Percentiles rank a stretch among this genome's conserved stretches.
phyloP scores from a whole-genome alignment of 306 rosid genomes.

The Echinosophora koreensis region DNA sequence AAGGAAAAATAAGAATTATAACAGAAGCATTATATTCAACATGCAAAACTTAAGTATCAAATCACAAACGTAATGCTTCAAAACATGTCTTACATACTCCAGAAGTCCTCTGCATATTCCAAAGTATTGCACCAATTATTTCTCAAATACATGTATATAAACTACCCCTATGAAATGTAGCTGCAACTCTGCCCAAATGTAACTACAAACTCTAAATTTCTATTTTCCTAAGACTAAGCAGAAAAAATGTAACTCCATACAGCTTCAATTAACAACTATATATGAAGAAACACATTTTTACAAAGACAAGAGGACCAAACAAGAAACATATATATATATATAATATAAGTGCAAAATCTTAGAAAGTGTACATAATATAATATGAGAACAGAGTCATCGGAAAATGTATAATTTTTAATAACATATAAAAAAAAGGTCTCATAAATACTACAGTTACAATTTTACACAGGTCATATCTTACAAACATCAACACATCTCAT shows the following conservation, averaged over 20 bases:
- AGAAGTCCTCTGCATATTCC: conserved; percentile 5
- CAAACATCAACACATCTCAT: conserved; percentile 1
- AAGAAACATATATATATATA: neutral
- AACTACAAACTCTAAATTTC: neutral
- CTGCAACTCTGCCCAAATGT: neutral
- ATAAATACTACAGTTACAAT: neutral
- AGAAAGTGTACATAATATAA: neutral
- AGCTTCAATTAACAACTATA: conserved; percentile 13
- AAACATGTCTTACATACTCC: conserved; percentile 13
- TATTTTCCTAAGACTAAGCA: neutral
- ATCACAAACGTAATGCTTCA: conserved; percentile 5
- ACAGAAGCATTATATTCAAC: neutral
- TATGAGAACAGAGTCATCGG: neutral
- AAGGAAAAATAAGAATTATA: neutral
- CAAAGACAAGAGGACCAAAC: neutral
- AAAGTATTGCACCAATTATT: conserved; percentile 15
- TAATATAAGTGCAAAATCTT: neutral
- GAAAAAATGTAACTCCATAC: conserved; percentile 9
- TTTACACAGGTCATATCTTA: neutral
- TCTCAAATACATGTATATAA: conserved; percentile 16
- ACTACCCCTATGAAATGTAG: conserved; percentile 2
- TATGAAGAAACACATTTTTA: neutral
- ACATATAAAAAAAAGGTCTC: neutral
- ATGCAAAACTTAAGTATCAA: neutral
- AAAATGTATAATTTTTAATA: neutral